Evolutionary conservation across 768 basidiomycete species (phyloP).

Genomic region (Kwoniella pini): DNA sequence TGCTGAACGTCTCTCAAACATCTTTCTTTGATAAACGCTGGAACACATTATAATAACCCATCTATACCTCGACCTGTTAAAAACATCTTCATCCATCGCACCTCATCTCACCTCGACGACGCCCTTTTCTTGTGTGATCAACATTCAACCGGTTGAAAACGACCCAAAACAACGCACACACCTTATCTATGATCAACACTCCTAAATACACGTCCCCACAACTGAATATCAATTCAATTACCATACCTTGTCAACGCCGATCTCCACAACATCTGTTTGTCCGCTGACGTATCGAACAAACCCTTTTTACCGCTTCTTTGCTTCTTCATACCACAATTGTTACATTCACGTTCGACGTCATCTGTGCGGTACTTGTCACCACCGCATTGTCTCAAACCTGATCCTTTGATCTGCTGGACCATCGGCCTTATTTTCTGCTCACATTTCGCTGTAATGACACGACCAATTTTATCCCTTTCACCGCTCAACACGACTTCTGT

Average conservation of each 20-base stretch:
- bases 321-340: too few relatives aligned
- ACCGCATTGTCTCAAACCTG: not conserved
- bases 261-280: not conserved
- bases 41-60: too few relatives aligned
- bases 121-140: slow-evolving; percentile 5
- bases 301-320: too few relatives aligned
- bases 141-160: not conserved
- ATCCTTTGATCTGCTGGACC: not conserved
- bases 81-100: not conserved
- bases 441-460: not conserved
- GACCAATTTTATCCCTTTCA: not conserved
- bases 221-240: not conserved
- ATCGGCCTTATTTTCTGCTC: not conserved
- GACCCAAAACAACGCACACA: not conserved
- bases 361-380: too few relatives aligned
- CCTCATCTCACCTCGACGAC: slow-evolving; percentile 5
- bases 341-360: too few relatives aligned
- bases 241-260: not conserved
- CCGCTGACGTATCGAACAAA: too few relatives aligned
- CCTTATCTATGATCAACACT: not conserved
- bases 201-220: too few relatives aligned
- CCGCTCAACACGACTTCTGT: not conserved
- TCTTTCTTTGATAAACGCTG: too few relatives aligned
- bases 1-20: too few relatives aligned
- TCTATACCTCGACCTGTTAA: too few relatives aligned